A percentile compares a stretch with the other conserved stretches of the same genome.
phyloP scores from a whole-genome alignment of 352 stramenopile species.

The Pythium utonaiense region DNA sequence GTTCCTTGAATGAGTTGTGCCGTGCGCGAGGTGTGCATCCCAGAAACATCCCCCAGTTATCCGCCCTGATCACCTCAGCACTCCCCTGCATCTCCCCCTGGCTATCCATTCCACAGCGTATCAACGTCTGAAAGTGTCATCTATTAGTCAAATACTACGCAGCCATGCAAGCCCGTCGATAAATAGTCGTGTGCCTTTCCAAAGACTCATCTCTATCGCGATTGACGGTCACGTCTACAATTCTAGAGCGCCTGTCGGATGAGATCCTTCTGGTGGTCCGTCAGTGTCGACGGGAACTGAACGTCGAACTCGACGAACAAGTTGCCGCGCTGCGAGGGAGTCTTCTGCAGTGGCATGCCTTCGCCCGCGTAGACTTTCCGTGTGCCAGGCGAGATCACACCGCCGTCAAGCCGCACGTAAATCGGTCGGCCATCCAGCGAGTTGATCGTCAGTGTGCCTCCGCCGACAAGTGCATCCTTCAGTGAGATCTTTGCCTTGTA shows the following conservation, averaged over 20 bases:
- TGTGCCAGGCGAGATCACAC: constrained; percentile 90
- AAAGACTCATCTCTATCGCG: not conserved
- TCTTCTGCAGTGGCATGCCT: constrained; percentile 94
- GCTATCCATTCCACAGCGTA: not conserved
- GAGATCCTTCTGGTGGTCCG: constrained; percentile 61
- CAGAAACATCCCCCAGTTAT: not conserved
- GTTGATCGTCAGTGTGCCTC: constrained; percentile 88
- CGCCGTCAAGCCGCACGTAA: constrained; percentile 77
- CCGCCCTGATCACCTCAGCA: too few species aligned
- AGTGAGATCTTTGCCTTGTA: constrained; percentile 94
- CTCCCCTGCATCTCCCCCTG: not conserved
- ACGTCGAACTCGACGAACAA: constrained; percentile 97
- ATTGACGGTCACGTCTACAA: not conserved
- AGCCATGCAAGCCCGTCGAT: not conserved
- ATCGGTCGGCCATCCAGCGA: constrained; percentile 94
- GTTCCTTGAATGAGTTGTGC: not conserved
- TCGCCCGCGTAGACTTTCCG: constrained; percentile 92
- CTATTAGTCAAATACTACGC: not conserved
- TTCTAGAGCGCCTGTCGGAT: constrained; percentile 71
- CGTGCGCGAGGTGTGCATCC: not conserved
- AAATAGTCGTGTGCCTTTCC: not conserved
- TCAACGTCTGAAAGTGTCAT: not conserved
- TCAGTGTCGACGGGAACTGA: constrained; percentile 93
- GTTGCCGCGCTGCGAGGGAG: constrained; percentile 81
- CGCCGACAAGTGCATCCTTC: constrained; percentile 93